Conservation (phyloP, 148 eudicot species). For the Gaultheria prostrata region DNA sequence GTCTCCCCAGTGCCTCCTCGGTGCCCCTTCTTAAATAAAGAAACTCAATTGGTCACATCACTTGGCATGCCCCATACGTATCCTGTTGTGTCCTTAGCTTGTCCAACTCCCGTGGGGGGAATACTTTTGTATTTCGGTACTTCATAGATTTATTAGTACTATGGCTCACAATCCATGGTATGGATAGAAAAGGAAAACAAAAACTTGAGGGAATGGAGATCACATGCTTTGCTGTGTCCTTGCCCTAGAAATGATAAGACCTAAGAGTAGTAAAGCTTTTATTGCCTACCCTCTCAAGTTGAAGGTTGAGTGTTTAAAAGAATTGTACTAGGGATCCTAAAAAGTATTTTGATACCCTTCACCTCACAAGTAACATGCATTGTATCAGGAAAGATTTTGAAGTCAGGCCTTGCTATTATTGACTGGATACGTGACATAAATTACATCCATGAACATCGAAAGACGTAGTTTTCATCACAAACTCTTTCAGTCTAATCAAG, state of each 20-base stretch:
- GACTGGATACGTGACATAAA: slow-evolving; percentile 1
- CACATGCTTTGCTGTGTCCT: not conserved
- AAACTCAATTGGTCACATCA: not conserved
- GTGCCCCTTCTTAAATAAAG: not conserved
- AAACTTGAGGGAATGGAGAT: not conserved
- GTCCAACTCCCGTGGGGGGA: not conserved
- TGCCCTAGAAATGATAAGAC: not conserved
- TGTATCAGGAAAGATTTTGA: not conserved
- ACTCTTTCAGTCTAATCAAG: not conserved
- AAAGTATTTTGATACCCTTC: not conserved
- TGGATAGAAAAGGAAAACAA: not conserved
- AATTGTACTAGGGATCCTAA: not conserved
- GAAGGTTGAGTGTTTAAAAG: not conserved
- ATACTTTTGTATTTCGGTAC: not conserved
- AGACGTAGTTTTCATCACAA: not conserved
- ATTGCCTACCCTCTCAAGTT: not conserved
- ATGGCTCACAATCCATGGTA: not conserved
- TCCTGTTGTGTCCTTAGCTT: not conserved
- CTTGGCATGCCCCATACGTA: not conserved
- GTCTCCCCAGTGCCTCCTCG: not conserved
- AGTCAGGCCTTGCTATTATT: not conserved
- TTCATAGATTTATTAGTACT: not conserved
- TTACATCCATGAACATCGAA: not conserved
- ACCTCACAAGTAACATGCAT: not conserved
- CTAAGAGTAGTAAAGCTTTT: not conserved